phyloP scores from a whole-genome alignment of 352 stramenopile genomes.

The Globisporangium iwayamae region DNA sequence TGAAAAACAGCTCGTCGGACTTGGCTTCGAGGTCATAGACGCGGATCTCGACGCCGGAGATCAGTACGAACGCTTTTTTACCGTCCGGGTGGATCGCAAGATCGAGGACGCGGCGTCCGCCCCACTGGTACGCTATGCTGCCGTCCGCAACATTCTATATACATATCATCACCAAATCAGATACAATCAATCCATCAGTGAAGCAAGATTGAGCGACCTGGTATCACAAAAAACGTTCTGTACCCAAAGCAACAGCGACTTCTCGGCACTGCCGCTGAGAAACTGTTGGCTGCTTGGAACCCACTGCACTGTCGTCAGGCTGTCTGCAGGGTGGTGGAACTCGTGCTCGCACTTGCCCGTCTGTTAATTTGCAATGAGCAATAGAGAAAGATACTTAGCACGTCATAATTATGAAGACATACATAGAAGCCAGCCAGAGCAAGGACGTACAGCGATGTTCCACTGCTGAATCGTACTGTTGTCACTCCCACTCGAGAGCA shows the following conservation, averaged over 20 bases:
- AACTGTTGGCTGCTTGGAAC: constrained; percentile 56
- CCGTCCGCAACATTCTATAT: constrained; percentile 46
- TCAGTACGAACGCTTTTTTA: constrained; percentile 54
- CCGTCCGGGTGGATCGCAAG: constrained; percentile 52
- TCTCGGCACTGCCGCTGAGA: constrained; percentile 66
- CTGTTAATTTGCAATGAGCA: constrained; percentile 16
- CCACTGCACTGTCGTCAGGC: constrained; percentile 52
- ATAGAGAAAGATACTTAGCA: background rate
- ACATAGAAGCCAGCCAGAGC: no score
- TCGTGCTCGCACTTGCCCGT: constrained; percentile 41
- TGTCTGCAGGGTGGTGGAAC: constrained; percentile 56
- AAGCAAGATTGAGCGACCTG: background rate
- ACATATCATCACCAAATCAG: background rate
- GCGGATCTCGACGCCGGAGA: constrained; percentile 50
- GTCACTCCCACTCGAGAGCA: constrained; percentile 54
- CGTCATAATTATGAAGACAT: no score
- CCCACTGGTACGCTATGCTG: constrained; percentile 64
- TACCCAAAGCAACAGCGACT: constrained; percentile 77
- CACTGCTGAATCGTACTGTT: constrained; percentile 66
- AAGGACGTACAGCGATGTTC: constrained; percentile 28
- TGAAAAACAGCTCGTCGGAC: constrained; percentile 55
- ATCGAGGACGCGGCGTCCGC: constrained; percentile 56
- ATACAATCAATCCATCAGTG: background rate
- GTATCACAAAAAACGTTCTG: background rate
- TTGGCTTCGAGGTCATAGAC: constrained; percentile 59